Percentiles rank a stretch among this genome's conserved stretches.
These are phyloP conservation scores for Sapria himalayana DNA, from an alignment of 345 rosid species.

Conservation along the genomic window DNA sequence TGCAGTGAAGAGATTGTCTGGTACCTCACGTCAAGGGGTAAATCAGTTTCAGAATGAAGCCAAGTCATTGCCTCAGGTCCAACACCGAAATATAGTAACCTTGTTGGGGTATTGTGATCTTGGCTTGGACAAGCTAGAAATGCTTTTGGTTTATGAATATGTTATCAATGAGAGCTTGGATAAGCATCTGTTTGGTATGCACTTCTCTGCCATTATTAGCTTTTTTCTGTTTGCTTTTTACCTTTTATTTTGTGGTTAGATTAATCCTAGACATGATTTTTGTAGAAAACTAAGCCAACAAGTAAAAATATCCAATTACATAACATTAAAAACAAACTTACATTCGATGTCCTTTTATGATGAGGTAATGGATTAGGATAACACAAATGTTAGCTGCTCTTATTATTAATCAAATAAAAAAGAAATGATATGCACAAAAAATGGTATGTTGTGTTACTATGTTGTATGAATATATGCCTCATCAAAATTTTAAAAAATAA, in stretches of 20 bases:
- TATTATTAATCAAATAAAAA: too few species aligned
- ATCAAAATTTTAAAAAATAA: too few species aligned
- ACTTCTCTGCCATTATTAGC: not conserved
- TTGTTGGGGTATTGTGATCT: constrained; percentile 71
- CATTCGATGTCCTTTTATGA: too few species aligned
- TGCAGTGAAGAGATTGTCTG: constrained; percentile 87
- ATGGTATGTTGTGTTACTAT: too few species aligned
- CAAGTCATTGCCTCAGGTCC: constrained; percentile 66
- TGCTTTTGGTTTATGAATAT: constrained; percentile 83
- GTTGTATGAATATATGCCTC: too few species aligned
- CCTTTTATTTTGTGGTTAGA: not conserved
- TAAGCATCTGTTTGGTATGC: constrained; percentile 86
- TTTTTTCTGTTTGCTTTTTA: not conserved
- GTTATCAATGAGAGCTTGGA: constrained; percentile 74
- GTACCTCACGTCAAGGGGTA: constrained; percentile 59
- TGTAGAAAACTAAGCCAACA: too few species aligned
- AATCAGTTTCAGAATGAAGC: constrained; percentile 82
- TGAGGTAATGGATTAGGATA: too few species aligned
- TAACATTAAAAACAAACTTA: too few species aligned
- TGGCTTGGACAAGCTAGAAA: constrained; percentile 75
- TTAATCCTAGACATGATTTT: too few species aligned
- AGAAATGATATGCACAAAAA: too few species aligned
- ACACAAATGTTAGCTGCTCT: too few species aligned
- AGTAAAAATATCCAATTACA: not conserved
- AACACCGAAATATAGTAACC: constrained; percentile 86